Base-by-base conservation (phyloP, 78 protist genomes). In the Chrysochromulina parva region DNA sequence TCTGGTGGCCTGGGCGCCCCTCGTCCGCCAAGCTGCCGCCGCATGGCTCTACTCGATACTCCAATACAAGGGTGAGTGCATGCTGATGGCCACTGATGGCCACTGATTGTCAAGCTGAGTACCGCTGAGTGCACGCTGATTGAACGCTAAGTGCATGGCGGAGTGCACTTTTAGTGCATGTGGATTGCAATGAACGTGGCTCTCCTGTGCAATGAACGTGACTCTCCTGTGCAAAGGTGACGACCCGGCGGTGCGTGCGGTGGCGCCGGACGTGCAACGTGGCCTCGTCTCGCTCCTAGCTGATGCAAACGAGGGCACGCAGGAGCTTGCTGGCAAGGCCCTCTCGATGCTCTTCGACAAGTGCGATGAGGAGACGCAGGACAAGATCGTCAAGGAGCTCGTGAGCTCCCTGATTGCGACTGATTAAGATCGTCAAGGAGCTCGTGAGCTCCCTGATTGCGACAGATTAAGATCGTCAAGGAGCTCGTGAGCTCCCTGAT, bases 241-340 rank as follows among this genome's bases (percentile, higher is more conserved):
- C 62, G 24, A 13, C 62, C 24, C 62, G 13, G 62, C 24, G 7
- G 62, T 58, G 62, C 62, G 24, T 58, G 62, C 62, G 62, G 62
- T 58, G 62, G 82, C 82, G 26, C 26, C 22, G 19, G 26, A 11
- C 55, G 26, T 74, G 28, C 82, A 78, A 47, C 20, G 11, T 1
- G 86, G 48, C 47, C 86, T 78, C 5, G 62, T 78, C 10, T 28
- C 16, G 17, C 62, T 78, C 52, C 86, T 78, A 9, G 86, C 62
- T 20, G 86, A 78, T 47, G 3, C 62, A 19, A 1, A 52, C 11
- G 62, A 53, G 57, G 17, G 1, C 22, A 53, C 86, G 60, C 62
- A 52, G 60, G 86, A 78, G 86, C 58, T 78, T n/a, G 86, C 58
- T 24, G 9, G 62, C 62, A 78, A 78, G 86, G 86, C 62, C 4